Base-by-base conservation (phyloP, 345 rosid species). In the Eucalyptus marginata region DNA sequence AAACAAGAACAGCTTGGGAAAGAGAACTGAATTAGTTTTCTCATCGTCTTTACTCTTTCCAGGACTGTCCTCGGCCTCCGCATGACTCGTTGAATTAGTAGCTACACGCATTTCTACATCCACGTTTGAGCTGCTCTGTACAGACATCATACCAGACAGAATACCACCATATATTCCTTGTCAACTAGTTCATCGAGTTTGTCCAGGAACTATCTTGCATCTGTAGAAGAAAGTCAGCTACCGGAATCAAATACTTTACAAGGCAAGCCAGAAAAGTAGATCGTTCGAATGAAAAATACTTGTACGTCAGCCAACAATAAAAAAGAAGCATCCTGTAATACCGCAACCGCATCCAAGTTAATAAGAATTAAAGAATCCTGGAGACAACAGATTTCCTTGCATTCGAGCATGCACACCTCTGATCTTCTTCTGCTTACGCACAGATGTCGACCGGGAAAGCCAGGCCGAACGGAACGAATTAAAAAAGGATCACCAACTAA, bases 1-100 rank as follows among this genome's bases (percentile, higher is more conserved):
- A 90, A 97, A 97, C 3, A 94, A 90, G 90, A 97, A 97, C 43
- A 97, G 93, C 93, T 96, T 96, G 90, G 90, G 90, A 89, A 96
- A 96, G 3, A 98, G 94, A 86, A 97, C 97, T 40, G 95, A 90
- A 51, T 93, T 90, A 8, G 89, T 87, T 89, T 94, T 94, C 94
- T 93, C 95, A 27, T 94, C 89, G 24, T 91, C 94, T 87, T 93
- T 92, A 50, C 76, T 88, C 91, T 93, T 92, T 86, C 80, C 92
- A 6, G 81, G 71, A 49, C 90, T 89, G 86, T 52, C 88, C n/a
- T 50, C 80, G 20, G 90, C 89, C 36, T 90, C 93, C 71, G 86
- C 90, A 76, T 76, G 47, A 76, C 47, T 76, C 29, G 47, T 76
- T 4, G 47, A 2, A 76, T 40, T 40, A 40, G 84, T 40, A 20